A percentile compares a stretch with the other conserved stretches of the same genome.
Evolutionary conservation across 2,329 filamentous ascomycete species (phyloP).

Genomic region (Pseudomassariella vexata): DNA sequence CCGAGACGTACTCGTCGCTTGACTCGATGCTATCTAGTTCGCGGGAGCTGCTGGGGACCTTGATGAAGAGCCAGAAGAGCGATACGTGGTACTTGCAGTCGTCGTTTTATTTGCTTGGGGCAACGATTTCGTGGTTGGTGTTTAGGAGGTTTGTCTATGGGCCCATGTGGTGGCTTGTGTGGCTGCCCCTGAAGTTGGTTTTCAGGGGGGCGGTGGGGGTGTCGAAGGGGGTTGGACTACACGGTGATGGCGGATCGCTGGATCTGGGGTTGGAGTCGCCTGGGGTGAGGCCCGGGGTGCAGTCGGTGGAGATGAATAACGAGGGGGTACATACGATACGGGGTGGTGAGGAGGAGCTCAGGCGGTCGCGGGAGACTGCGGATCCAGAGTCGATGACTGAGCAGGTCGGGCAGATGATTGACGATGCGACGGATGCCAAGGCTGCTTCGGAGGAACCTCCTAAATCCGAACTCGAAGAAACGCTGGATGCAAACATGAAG

Average conservation of each 20-base stretch:
- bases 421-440: constrained; percentile 18
- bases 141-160: constrained; percentile 84
- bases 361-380: constrained; percentile 13
- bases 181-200: constrained; percentile 68
- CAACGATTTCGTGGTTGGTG: constrained; percentile 77
- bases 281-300: constrained; percentile 13
- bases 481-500: no score
- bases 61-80: constrained; percentile 85
- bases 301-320: constrained; percentile 22
- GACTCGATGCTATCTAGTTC: constrained; percentile 72
- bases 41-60: constrained; percentile 66
- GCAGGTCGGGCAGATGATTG: constrained; percentile 49
- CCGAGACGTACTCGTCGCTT: constrained; percentile 74
- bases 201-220: constrained; percentile 54
- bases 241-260: constrained; percentile 21
- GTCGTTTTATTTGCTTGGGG: constrained; percentile 73
- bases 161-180: constrained; percentile 83
- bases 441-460: neutral
- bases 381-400: constrained; percentile 41
- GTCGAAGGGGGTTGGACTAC: constrained; percentile 43
- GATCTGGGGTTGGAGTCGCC: constrained; percentile 14
- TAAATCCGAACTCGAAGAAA: no score
- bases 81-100: constrained; percentile 98
- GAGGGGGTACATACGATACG: constrained; percentile 43
- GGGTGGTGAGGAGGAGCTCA: constrained; percentile 32